A percentile compares a stretch with the other conserved stretches of the same genome.
Evolutionary conservation across 208 protist genomes (phyloP).

Genomic region (Acanthamoeba triangularis): DNA sequence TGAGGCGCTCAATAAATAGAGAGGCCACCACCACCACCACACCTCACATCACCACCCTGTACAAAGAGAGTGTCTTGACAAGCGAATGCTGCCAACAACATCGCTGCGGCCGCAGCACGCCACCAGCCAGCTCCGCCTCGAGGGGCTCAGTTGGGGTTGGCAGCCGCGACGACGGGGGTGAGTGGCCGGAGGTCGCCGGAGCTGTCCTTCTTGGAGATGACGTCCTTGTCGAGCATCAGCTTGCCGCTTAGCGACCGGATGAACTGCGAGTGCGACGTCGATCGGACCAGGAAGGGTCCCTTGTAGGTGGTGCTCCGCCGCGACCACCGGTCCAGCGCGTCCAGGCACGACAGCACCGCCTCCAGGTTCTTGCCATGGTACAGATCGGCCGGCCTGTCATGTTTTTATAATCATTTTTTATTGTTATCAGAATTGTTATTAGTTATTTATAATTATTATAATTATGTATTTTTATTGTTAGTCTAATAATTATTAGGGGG

Average conservation of each 20-base stretch:
- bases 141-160: too few species aligned
- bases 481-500: not conserved
- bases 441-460: too few species aligned
- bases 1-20: not conserved
- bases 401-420: not conserved
- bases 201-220: conserved; percentile 6
- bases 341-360: conserved; percentile 54
- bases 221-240: conserved; percentile 16
- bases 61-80: too few species aligned
- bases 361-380: conserved; percentile 33
- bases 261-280: conserved; percentile 22
- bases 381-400: conserved; percentile 7
- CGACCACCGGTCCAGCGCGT: conserved; percentile 25
- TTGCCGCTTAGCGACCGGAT: conserved; percentile 29
- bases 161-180: too few species aligned
- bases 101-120: too few species aligned
- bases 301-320: not conserved
- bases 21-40: not conserved
- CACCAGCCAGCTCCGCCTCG: too few species aligned
- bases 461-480: too few species aligned
- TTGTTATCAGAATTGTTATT: too few species aligned
- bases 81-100: too few species aligned
- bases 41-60: too few species aligned
- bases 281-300: not conserved
- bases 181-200: not conserved